These are phyloP conservation scores for Cardamine chenopodiifolia DNA, from an alignment of 345 rosid species.

Conservation along the genomic window DNA sequence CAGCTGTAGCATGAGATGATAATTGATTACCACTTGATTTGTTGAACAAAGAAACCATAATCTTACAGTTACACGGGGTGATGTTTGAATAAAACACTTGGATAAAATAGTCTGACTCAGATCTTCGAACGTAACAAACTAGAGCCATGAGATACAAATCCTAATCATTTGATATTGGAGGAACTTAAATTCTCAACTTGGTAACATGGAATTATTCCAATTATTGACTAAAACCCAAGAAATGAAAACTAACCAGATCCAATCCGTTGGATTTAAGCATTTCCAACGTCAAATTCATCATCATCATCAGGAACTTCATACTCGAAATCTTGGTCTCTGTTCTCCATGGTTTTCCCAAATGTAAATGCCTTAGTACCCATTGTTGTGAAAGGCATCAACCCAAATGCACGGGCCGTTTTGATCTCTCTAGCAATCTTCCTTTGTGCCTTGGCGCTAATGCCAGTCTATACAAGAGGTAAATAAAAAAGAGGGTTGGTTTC, in stretches of 20 bases:
- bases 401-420: constrained; percentile 91
- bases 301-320: constrained; percentile 47
- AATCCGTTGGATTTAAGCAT: constrained; percentile 1
- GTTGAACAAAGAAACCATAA: constrained; percentile 18
- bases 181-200: not conserved
- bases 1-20: constrained; percentile 26
- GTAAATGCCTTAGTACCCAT: constrained; percentile 90
- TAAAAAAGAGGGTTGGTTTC: not conserved
- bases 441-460: constrained; percentile 93
- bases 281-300: constrained; percentile 28
- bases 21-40: constrained; percentile 21
- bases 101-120: not conserved
- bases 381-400: constrained; percentile 88
- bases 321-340: constrained; percentile 56
- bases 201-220: constrained; percentile 22
- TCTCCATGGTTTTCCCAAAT: constrained; percentile 69
- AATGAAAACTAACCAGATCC: constrained; percentile 26
- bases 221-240: constrained; percentile 18
- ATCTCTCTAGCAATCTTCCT: constrained; percentile 94
- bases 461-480: constrained; percentile 53
- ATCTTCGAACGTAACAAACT: constrained; percentile 20
- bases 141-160: constrained; percentile 10
- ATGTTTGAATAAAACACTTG: not conserved
- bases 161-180: constrained; percentile 17
- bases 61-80: constrained; percentile 8